phyloP scores from a whole-genome alignment of 805 yeast species.

The Hemisphaericaspora nanyangensis region DNA sequence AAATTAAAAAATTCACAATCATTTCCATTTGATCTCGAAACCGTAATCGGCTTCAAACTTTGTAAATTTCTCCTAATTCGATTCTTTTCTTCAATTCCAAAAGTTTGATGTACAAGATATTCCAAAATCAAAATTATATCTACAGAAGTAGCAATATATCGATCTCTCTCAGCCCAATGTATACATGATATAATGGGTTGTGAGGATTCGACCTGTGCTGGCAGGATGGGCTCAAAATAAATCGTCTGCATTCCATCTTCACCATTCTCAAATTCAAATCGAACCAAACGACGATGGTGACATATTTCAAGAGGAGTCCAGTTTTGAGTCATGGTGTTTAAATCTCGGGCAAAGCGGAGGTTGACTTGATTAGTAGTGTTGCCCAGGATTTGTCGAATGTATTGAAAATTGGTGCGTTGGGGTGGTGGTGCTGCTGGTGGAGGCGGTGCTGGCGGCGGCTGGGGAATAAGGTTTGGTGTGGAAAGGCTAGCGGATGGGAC shows the following conservation, averaged over 20 bases:
- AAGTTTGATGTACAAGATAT: conserved; percentile 49
- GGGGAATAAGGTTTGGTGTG: too few species aligned
- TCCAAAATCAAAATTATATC: conserved; percentile 59
- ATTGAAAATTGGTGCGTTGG: background rate
- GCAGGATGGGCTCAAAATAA: conserved; percentile 33
- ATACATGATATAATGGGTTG: conserved; percentile 56
- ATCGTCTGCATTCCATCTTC: conserved; percentile 29
- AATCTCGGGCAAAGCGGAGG: conserved; percentile 26
- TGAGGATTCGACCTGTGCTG: conserved; percentile 32
- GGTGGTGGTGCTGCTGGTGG: too few species aligned
- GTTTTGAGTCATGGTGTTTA: conserved; percentile 31
- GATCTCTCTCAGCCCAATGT: conserved; percentile 46
- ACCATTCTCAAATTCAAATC: conserved; percentile 37
- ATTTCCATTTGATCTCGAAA: conserved; percentile 42
- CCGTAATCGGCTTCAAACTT: conserved; percentile 57
- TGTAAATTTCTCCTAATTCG: conserved; percentile 65
- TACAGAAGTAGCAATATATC: conserved; percentile 58
- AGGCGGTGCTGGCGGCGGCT: too few species aligned
- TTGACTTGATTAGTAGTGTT: conserved; percentile 11
- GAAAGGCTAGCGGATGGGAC: too few species aligned
- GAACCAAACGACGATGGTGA: conserved; percentile 45
- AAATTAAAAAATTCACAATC: conserved; percentile 29
- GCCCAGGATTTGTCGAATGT: background rate
- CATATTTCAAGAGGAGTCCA: conserved; percentile 47
- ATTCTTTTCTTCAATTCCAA: conserved; percentile 66